Evolutionary conservation across 805 yeast species (phyloP).

Genomic region (Suhomyces xylopsoci): DNA sequence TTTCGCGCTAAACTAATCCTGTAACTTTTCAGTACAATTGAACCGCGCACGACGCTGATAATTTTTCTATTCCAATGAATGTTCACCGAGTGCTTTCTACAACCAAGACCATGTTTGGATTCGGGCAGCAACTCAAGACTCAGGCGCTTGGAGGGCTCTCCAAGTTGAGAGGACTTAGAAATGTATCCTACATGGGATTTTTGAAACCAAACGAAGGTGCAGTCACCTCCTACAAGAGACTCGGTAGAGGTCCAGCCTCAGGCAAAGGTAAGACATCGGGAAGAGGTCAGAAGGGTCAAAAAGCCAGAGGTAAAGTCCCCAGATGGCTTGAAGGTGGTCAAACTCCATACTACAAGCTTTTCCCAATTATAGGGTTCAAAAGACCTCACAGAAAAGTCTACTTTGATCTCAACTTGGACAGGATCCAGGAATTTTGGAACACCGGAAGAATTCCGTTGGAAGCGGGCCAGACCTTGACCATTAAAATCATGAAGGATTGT

Average conservation of each 20-base stretch:
- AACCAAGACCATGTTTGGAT: conserved; percentile 1
- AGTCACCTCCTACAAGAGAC: conserved; percentile 58
- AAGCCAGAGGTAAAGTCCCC: conserved; percentile 88
- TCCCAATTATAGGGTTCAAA: conserved; percentile 87
- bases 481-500: conserved; percentile 69
- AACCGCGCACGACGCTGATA: conserved; percentile 4
- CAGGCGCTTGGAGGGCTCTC: conserved; percentile 1
- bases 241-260: conserved; percentile 96
- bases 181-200: conserved; percentile 35
- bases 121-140: conserved; percentile 3
- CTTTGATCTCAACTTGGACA: conserved; percentile 60
- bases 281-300: conserved; percentile 98
- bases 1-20: neutral
- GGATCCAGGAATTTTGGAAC: conserved; percentile 69
- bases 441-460: conserved; percentile 58
- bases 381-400: conserved; percentile 55
- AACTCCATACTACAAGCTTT: conserved; percentile 79
- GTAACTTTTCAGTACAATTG: neutral
- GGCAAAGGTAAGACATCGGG: conserved; percentile 94
- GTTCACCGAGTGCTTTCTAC: neutral
- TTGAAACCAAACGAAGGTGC: conserved; percentile 63
- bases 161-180: neutral
- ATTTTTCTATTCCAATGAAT: conserved; percentile 1
- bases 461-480: conserved; percentile 64
- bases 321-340: conserved; percentile 99